phyloP scores from a whole-genome alignment of 306 rosid species.

The Cicer bijugum region DNA sequence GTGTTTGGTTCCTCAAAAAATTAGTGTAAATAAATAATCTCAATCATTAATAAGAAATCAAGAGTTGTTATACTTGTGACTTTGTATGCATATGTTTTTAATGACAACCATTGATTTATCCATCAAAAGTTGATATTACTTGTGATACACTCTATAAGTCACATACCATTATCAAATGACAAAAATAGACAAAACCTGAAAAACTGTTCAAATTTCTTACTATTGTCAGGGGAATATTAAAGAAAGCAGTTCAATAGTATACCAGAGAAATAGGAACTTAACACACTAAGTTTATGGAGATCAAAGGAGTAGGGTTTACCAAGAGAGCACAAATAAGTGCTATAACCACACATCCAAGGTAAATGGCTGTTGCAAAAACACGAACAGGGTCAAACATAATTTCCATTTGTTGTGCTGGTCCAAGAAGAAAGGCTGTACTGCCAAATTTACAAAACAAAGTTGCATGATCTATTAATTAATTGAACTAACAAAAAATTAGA shows the following conservation, averaged over 20 bases:
- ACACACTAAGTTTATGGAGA: constrained; percentile 11
- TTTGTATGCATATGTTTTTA: not conserved
- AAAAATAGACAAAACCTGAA: not conserved
- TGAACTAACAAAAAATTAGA: constrained; percentile 26
- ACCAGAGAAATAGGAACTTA: constrained; percentile 1
- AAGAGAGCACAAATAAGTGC: constrained; percentile 90
- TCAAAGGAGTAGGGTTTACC: constrained; percentile 56
- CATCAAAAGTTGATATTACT: not conserved
- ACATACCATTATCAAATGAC: not conserved
- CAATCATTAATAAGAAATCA: not conserved
- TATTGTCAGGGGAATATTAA: not conserved
- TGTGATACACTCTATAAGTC: not conserved
- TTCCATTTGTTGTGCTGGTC: constrained; percentile 69
- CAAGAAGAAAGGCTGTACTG: constrained; percentile 97
- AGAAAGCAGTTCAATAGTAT: constrained; percentile 1
- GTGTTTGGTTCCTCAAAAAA: not conserved
- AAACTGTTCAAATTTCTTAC: constrained; percentile 12
- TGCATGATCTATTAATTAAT: constrained; percentile 33
- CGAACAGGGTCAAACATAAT: constrained; percentile 95
- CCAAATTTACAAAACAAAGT: constrained; percentile 51
- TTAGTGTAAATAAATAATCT: not conserved
- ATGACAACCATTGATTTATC: not conserved
- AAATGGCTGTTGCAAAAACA: constrained; percentile 73
- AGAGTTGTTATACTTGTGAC: not conserved
- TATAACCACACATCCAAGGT: constrained; percentile 82